A percentile compares a stretch with the other conserved stretches of the same genome.
phyloP scores from a whole-genome alignment of 306 rosid genomes.

The Betula pendula region DNA sequence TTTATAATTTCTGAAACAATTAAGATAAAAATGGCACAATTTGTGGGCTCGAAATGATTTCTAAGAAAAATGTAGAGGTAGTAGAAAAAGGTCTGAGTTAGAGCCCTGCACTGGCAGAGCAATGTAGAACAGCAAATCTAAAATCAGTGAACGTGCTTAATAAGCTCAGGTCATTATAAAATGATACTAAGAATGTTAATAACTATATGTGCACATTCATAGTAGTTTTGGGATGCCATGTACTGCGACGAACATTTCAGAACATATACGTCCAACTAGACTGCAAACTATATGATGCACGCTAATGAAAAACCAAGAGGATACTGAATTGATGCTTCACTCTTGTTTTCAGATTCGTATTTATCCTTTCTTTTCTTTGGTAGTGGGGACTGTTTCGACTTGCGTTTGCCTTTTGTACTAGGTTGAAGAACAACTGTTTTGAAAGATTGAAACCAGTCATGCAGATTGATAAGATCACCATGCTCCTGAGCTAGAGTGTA shows the following conservation, averaged over 20 bases:
- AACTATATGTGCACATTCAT: not conserved
- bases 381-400: constrained; percentile 54
- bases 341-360: constrained; percentile 49
- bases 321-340: constrained; percentile 86
- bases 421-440: constrained; percentile 50
- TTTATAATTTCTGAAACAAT: not conserved
- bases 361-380: constrained; percentile 61
- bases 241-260: not conserved
- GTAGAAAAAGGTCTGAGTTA: not conserved
- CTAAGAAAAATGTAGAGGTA: not conserved
- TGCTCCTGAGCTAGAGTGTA: constrained; percentile 84
- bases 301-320: constrained; percentile 48
- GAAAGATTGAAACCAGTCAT: constrained; percentile 91
- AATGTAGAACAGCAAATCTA: not conserved
- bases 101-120: not conserved
- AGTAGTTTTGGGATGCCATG: not conserved
- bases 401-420: constrained; percentile 53
- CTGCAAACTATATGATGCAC: not conserved
- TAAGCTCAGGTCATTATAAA: not conserved
- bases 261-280: not conserved
- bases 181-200: not conserved
- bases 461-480: constrained; percentile 95
- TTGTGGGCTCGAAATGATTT: not conserved
- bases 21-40: not conserved
- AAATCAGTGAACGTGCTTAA: not conserved